These are phyloP conservation scores for Leucaena leucocephala DNA, from an alignment of 306 rosid genomes.

Conservation along the genomic window DNA sequence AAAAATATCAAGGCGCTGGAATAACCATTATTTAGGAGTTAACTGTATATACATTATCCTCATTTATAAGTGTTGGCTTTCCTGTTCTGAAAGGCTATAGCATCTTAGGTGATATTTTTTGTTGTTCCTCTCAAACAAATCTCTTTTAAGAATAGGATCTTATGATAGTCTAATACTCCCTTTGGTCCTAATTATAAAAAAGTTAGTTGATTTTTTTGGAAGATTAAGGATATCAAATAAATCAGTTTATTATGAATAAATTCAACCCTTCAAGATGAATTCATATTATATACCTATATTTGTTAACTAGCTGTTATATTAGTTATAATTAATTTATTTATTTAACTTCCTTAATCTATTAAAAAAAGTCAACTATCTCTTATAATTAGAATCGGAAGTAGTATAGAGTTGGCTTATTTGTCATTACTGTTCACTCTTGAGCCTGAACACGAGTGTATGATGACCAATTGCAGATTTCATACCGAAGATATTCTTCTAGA, in stretches of 20 bases:
- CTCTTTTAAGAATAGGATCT: background rate
- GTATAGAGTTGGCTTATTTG: constrained; percentile 1
- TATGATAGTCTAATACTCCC: too few relatives aligned
- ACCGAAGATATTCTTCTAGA: constrained; percentile 87
- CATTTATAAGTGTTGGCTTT: background rate
- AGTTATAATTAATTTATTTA: too few relatives aligned
- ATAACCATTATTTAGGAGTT: background rate
- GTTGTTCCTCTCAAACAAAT: background rate
- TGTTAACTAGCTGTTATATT: too few relatives aligned
- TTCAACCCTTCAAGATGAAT: too few relatives aligned
- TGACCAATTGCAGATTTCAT: constrained; percentile 62
- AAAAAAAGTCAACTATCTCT: too few relatives aligned
- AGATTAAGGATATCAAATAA: too few relatives aligned
- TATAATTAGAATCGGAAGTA: too few relatives aligned
- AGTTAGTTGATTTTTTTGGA: too few relatives aligned
- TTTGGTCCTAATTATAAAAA: too few relatives aligned
- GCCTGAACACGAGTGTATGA: constrained; percentile 25
- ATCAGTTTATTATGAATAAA: too few relatives aligned
- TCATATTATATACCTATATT: too few relatives aligned
- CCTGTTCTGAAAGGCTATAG: constrained; percentile 7
- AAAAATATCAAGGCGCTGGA: constrained; percentile 1
- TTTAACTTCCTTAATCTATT: too few relatives aligned
- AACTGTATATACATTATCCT: background rate
- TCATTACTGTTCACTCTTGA: constrained; percentile 23
- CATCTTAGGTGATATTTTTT: background rate